Conservation (phyloP, 2,329 filamentous ascomycete genomes). For the Zasmidium citrigriseum region DNA sequence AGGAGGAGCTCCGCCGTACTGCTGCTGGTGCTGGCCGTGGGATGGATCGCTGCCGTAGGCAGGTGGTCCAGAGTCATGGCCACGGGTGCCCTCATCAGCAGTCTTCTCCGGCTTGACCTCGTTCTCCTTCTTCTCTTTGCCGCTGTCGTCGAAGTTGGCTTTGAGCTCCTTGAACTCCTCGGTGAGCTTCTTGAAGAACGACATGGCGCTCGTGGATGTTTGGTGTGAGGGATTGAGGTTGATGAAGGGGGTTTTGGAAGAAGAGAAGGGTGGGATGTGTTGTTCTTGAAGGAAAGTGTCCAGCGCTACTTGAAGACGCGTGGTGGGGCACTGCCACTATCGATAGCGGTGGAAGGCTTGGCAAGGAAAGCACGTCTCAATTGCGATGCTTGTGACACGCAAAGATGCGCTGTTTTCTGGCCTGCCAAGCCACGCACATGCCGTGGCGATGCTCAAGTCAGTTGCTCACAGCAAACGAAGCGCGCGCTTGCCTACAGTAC, state of each 20-base stretch:
- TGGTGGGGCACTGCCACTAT: neutral
- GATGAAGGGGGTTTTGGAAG: neutral
- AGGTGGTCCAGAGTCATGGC: constrained; percentile 1
- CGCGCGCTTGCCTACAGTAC: neutral
- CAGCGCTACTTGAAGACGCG: neutral
- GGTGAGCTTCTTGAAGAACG: constrained; percentile 50
- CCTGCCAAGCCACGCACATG: neutral
- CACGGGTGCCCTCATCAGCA: constrained; percentile 13
- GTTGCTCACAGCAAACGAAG: neutral
- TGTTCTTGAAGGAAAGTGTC: neutral
- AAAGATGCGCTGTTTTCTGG: neutral
- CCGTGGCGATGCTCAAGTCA: neutral
- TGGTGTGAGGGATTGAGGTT: neutral
- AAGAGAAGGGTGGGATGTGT: neutral
- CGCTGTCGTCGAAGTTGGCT: constrained; percentile 31
- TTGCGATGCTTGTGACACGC: neutral
- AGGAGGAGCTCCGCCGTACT: neutral
- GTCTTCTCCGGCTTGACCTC: constrained; percentile 9
- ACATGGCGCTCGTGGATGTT: constrained; percentile 40
- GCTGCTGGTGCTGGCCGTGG: constrained; percentile 28
- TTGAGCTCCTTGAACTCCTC: constrained; percentile 47
- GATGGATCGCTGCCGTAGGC: constrained; percentile 1
- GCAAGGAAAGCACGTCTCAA: neutral
- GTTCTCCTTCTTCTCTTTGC: neutral
- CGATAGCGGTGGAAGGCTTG: neutral